Evolutionary conservation across 148 eudicot genomes (phyloP).

Genomic region (Diospyros kaki): DNA sequence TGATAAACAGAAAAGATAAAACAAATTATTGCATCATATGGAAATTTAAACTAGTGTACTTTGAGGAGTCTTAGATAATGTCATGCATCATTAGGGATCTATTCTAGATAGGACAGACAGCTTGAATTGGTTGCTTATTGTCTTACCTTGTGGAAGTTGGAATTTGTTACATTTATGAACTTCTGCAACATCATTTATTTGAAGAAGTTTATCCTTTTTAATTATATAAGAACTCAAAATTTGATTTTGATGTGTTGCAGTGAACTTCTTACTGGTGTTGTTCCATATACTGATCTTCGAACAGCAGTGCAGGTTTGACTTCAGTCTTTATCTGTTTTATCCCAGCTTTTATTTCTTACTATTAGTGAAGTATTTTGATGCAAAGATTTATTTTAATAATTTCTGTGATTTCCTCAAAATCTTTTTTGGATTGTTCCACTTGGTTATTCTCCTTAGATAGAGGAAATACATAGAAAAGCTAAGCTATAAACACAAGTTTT

Average conservation of each 20-base stretch:
- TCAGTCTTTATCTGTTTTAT: conserved; percentile 4
- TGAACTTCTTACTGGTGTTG: conserved; percentile 93
- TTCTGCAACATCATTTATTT: background rate
- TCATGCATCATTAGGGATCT: too few relatives aligned
- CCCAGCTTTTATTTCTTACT: background rate
- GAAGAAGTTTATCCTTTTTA: background rate
- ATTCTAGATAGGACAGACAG: background rate
- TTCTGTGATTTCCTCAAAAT: too few relatives aligned
- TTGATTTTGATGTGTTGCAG: conserved; percentile 45
- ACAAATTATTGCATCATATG: background rate
- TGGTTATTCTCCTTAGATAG: too few relatives aligned
- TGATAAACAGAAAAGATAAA: too few relatives aligned
- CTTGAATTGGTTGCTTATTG: background rate
- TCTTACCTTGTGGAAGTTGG: background rate
- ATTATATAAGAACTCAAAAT: conserved; percentile 4
- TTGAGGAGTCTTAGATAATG: too few relatives aligned
- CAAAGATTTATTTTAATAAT: too few relatives aligned
- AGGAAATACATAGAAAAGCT: too few relatives aligned
- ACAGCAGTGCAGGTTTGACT: conserved; percentile 86
- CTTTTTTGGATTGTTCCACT: too few relatives aligned
- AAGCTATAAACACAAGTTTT: too few relatives aligned
- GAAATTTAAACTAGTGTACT: too few relatives aligned
- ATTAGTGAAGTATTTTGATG: too few relatives aligned
- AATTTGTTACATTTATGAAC: background rate
- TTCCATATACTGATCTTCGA: conserved; percentile 95